Conservation (phyloP, 768 basidiomycete genomes). For the Boletus insuetus region DNA sequence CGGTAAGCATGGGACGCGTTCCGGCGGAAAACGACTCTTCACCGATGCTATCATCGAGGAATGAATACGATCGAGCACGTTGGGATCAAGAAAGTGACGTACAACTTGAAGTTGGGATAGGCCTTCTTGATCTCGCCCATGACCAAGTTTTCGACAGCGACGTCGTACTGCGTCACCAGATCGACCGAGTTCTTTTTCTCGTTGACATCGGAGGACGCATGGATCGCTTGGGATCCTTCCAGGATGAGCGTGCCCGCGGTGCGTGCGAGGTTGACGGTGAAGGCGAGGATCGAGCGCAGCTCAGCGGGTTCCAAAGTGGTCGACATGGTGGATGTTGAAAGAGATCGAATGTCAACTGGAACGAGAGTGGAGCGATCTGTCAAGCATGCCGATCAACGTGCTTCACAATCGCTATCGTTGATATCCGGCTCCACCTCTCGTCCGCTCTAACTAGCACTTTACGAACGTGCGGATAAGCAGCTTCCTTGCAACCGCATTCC, state of each 20-base stretch:
- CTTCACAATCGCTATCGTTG: background rate
- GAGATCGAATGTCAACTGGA: background rate
- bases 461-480: slow-evolving; percentile 2
- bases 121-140: slow-evolving; percentile 57
- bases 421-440: background rate
- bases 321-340: slow-evolving; percentile 27
- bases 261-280: slow-evolving; percentile 68
- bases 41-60: slow-evolving; percentile 61
- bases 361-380: background rate
- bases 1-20: slow-evolving; percentile 64
- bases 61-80: background rate
- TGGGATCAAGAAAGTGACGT: slow-evolving; percentile 32
- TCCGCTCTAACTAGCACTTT: background rate
- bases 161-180: slow-evolving; percentile 93
- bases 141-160: slow-evolving; percentile 85
- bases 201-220: slow-evolving; percentile 52
- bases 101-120: slow-evolving; percentile 86
- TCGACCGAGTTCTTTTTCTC: slow-evolving; percentile 96
- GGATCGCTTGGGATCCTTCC: slow-evolving; percentile 74
- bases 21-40: slow-evolving; percentile 90
- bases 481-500: background rate
- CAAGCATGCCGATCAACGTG: background rate
- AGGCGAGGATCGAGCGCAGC: slow-evolving; percentile 61
- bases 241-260: slow-evolving; percentile 75
- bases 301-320: slow-evolving; percentile 38